These are phyloP conservation scores for Diaporthe sp. DNA, from an alignment of 2,329 filamentous ascomycete species.

Conservation along the genomic window DNA sequence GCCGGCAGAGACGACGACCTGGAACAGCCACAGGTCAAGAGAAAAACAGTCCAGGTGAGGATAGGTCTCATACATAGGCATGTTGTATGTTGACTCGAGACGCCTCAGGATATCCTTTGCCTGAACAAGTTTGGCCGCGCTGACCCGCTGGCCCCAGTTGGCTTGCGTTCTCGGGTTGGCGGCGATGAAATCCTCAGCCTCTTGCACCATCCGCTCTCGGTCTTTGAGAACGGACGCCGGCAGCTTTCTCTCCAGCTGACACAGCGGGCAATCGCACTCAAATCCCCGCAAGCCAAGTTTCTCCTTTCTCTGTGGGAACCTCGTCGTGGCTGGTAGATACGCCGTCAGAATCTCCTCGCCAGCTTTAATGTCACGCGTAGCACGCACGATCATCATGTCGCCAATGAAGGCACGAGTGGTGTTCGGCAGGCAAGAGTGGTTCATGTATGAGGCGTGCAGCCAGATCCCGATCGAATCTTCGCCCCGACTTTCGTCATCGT, in stretches of 20 bases:
- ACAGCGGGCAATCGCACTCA: constrained; percentile 56
- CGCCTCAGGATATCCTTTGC: neutral
- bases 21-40: neutral
- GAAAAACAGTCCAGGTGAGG: neutral
- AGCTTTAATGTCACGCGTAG: constrained; percentile 52
- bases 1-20: neutral
- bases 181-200: constrained; percentile 41
- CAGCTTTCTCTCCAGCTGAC: constrained; percentile 49
- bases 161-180: neutral
- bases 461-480: constrained; percentile 44
- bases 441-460: constrained; percentile 48
- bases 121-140: neutral
- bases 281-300: constrained; percentile 48
- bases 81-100: neutral
- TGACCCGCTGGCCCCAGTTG: neutral
- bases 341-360: constrained; percentile 53
- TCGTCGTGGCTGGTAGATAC: neutral
- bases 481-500: too few species aligned
- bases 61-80: neutral
- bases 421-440: constrained; percentile 51
- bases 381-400: constrained; percentile 51
- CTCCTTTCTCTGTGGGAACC: neutral
- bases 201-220: constrained; percentile 44
- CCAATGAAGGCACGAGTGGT: constrained; percentile 49
- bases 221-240: constrained; percentile 42